Conservation (phyloP, 1,284 basidiomycete genomes). For the Cystobasidium pallidum region DNA sequence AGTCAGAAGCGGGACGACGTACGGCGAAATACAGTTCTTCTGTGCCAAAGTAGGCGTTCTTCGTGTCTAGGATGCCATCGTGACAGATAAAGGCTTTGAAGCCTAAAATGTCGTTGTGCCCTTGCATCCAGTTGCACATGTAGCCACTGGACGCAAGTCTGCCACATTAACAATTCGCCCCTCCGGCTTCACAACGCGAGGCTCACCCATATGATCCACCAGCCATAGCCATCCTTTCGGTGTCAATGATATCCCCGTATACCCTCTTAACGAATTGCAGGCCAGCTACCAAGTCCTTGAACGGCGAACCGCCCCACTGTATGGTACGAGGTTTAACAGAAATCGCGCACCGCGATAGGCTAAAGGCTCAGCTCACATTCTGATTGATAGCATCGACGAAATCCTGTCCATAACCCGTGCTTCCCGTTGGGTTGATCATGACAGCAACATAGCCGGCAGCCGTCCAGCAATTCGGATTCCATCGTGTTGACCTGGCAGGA, state of each 20-base stretch:
- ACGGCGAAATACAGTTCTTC: slow-evolving; percentile 84
- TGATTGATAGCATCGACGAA: slow-evolving; percentile 69
- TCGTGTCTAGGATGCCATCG: slow-evolving; percentile 64
- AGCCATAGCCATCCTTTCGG: slow-evolving; percentile 65
- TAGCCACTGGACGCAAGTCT: slow-evolving; percentile 52
- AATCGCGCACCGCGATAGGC: not conserved
- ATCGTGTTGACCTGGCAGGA: slow-evolving; percentile 16
- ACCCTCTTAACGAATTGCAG: slow-evolving; percentile 49
- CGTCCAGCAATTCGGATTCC: slow-evolving; percentile 68
- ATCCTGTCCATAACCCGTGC: slow-evolving; percentile 69
- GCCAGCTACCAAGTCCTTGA: slow-evolving; percentile 52
- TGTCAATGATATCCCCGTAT: slow-evolving; percentile 66
- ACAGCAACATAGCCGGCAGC: slow-evolving; percentile 74
- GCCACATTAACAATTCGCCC: too few relatives aligned
- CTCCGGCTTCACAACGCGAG: not conserved
- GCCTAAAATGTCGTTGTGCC: slow-evolving; percentile 78
- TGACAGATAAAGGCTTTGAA: slow-evolving; percentile 81
- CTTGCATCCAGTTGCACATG: slow-evolving; percentile 72
- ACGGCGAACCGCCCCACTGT: slow-evolving; percentile 74
- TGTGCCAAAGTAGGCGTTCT: slow-evolving; percentile 76
- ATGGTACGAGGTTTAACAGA: not conserved
- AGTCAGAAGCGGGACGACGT: slow-evolving; percentile 41
- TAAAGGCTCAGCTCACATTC: slow-evolving; percentile 51
- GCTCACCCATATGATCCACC: slow-evolving; percentile 39
- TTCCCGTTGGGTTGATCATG: slow-evolving; percentile 84